Evolutionary conservation across 116 monocot species (phyloP).

Genomic region (Trichopus zeylanicus): DNA sequence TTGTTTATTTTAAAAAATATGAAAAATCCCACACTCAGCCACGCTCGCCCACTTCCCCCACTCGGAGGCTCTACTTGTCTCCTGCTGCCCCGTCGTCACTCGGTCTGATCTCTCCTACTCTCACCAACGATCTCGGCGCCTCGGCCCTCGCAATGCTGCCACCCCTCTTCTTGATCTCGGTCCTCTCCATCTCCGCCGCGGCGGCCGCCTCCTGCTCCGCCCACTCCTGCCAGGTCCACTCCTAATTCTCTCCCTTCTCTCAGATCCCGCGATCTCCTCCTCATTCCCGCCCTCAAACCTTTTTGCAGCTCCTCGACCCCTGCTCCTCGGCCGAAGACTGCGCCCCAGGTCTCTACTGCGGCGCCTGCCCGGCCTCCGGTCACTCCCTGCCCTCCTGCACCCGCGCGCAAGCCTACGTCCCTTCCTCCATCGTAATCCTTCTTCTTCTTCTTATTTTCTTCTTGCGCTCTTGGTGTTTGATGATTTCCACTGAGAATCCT

Average conservation of each 20-base stretch:
- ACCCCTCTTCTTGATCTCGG: not conserved
- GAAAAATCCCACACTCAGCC: no score
- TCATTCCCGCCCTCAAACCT: not conserved
- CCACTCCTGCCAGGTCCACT: constrained; percentile 27
- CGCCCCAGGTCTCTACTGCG: constrained; percentile 66
- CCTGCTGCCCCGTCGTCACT: no score
- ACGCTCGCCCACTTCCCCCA: no score
- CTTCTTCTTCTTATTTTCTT: not conserved
- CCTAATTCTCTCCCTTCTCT: not conserved
- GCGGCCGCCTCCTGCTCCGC: constrained; percentile 15
- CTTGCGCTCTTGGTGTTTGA: not conserved
- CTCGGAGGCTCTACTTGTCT: no score
- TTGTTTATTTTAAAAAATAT: no score
- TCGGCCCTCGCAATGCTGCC: not conserved
- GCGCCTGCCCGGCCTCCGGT: constrained; percentile 63
- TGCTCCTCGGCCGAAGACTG: constrained; percentile 65
- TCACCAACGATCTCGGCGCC: no score
- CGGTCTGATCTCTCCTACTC: no score
- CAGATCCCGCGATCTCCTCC: not conserved
- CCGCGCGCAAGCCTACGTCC: constrained; percentile 47
- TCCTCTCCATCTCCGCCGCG: constrained; percentile 6
- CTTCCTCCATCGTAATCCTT: constrained; percentile 43
- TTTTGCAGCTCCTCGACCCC: constrained; percentile 45
- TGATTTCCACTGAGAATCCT: not conserved
- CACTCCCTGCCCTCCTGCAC: constrained; percentile 46